Conservation (phyloP, 2,329 filamentous ascomycete genomes). For the Botrytis tulipae region DNA sequence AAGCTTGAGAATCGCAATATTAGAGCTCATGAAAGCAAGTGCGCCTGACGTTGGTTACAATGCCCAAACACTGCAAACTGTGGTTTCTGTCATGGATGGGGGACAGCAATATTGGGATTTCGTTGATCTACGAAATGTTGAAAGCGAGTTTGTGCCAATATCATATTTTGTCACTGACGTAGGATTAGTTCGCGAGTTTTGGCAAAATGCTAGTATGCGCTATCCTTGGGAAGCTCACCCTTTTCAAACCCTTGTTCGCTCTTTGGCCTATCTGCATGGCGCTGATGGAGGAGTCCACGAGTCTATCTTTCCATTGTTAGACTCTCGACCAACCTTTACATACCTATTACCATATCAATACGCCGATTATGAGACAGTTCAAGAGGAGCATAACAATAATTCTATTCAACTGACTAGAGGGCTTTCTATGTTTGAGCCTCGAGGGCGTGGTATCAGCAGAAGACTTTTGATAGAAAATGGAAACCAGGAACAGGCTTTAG, state of each 20-base stretch:
- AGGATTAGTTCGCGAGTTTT: conserved; percentile 42
- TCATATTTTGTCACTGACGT: conserved; percentile 47
- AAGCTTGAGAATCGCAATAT: conserved; percentile 40
- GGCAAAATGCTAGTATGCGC: conserved; percentile 68
- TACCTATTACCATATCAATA: conserved; percentile 72
- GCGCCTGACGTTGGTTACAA: conserved; percentile 38
- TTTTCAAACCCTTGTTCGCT: conserved; percentile 70
- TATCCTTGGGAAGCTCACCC: conserved; percentile 85
- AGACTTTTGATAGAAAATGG: conserved; percentile 4
- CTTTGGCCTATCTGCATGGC: conserved; percentile 53
- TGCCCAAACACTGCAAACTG: conserved; percentile 38
- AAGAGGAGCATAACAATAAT: conserved; percentile 84
- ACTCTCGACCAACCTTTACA: conserved; percentile 72
- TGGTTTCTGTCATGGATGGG: conserved; percentile 35
- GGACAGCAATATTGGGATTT: conserved; percentile 38
- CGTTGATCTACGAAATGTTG: conserved; percentile 38
- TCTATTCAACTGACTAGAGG: conserved; percentile 66
- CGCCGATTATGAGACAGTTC: conserved; percentile 70
- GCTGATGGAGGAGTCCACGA: conserved; percentile 40
- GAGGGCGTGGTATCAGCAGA: conserved; percentile 15
- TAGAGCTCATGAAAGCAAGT: conserved; percentile 38
- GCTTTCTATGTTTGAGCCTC: conserved; percentile 60
- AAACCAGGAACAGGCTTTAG: conserved; percentile 25
- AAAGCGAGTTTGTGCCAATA: conserved; percentile 47
- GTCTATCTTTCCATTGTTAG: conserved; percentile 50